These are phyloP conservation scores for Drechslerella coelobrocha DNA, from an alignment of 2,329 filamentous ascomycete species.

Conservation along the genomic window DNA sequence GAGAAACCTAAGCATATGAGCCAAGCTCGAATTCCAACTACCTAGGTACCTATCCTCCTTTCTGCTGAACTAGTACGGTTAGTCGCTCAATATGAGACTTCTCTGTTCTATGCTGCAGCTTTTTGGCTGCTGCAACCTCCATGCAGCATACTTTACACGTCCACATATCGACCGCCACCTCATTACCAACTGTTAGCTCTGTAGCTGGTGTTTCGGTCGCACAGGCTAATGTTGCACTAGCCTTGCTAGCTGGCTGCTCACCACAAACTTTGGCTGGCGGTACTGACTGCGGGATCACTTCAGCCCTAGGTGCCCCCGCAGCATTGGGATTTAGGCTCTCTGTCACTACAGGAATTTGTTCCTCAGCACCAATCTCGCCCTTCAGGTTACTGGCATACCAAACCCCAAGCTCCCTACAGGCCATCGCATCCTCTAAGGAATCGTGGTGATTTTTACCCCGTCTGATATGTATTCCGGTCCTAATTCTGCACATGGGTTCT, in stretches of 20 bases:
- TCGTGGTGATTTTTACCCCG: slow-evolving; percentile 58
- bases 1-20: neutral
- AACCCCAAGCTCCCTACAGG: slow-evolving; percentile 59
- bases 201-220: neutral
- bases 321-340: neutral
- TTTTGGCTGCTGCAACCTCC: neutral
- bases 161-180: too few species aligned
- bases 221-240: neutral
- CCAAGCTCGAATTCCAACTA: neutral
- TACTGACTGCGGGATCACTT: neutral
- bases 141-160: slow-evolving; percentile 31
- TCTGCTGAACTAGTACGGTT: slow-evolving; percentile 18
- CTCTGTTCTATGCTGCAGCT: slow-evolving; percentile 20
- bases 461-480: slow-evolving; percentile 32
- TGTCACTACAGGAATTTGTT: neutral
- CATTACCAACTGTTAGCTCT: neutral
- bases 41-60: slow-evolving; percentile 28
- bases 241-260: neutral
- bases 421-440: slow-evolving; percentile 62
- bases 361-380: slow-evolving; percentile 7
- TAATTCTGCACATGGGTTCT: slow-evolving; percentile 36
- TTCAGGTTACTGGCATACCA: slow-evolving; percentile 57
- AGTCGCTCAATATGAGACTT: slow-evolving; percentile 24
- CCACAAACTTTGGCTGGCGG: neutral
- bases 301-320: neutral